Base-by-base conservation (phyloP, 345 rosid species). In the Trapa incisa region DNA sequence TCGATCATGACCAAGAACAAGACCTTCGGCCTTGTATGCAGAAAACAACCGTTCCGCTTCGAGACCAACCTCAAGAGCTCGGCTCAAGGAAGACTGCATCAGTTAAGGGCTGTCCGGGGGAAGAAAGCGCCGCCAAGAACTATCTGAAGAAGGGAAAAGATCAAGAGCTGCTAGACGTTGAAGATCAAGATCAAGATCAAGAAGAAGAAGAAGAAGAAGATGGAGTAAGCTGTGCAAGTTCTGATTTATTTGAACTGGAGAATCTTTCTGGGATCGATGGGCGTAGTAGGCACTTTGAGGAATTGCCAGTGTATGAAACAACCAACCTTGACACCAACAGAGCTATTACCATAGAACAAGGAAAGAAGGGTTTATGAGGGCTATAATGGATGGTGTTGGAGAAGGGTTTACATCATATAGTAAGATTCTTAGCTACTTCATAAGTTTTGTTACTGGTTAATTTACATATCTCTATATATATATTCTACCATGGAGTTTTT, bases 231-330 rank as follows among this genome's bases (percentile, higher is more conserved):
- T 94, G 64, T 61, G 91, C 99, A 22, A 94, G 99, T 75, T 94
- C 99, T 1, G 99, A 95, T 80, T 76, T 95, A 22, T 95, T 95
- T 48, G 99, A 95, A 64, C 57, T 95, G 76, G 97, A 95, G 80
- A 82, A 86, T 83, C 89, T 93, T 63, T 84, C 94, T 41, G 80
- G 78, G 12, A 80, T 88, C 67, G 98, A 74, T 42, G 47, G 61
- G 63, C 12, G 42, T 61, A 82, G 42, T 61, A 82, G 86, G 85
- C 90, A 88, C 58, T 54, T 85, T 1, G 86, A 93, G 78, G 99
- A 95, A 77, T 71, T 95, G 70, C 99, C 99, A 0, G 97, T 95
- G 58, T 95, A 91, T 68, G 99, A 87, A 76, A 87, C 97, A 39
- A 91, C 99, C 35, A 82, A 84, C 83, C 80, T 89, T 15, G 80